Evolutionary conservation across 2,329 filamentous ascomycete genomes (phyloP), one percentile per base, ranked within the genome.

Genomic region (Ilyonectria robusta): DNA sequence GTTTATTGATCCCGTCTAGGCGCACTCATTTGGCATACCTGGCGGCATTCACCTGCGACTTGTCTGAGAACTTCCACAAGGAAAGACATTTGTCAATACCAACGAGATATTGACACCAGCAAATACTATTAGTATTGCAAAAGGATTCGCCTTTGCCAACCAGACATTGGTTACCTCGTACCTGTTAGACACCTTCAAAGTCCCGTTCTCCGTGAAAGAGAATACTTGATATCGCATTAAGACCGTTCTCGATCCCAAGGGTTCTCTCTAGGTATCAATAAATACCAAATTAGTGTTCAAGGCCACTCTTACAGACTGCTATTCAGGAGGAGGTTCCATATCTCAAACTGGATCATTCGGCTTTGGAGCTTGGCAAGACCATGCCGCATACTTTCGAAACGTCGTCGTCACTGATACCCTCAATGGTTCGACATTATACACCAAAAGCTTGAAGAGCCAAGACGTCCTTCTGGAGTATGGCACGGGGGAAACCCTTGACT

Each of bases 161-260:
- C 59, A 62, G 19, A 62, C 59, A 26, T 53, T 48, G 11, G 47
- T 62, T 6, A 62, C 59, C 7, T 62, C 59, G 2, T 55, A 62
- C 29, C 29, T 46, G 1, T 19, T 62, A 10, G 40, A 48, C 37
- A 62, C 59, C 21, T 62, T 62, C 4, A 13, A 62, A 13, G 37
- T 62, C 19, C 59, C 59, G 2, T 55, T 62, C 11, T 4, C n/a
- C 6, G 50, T 55, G 5, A 54, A 55, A 10, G 59, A 62, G 33
- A 62, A 62, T 23, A 62, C 59, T 2, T 62, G 59, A 50, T 46
- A 62, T 23, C 59, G 21, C 31, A 46, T 62, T 15, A 62, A 62
- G 29, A 62, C 59, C 1, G 40, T 55, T 17, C 48, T 62, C 26
- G 48, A 54, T 17, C 50, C 59, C 3, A 8, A 55, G 15, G 50